These are phyloP conservation scores for Aureobasidium sp. DNA, from an alignment of 2,329 filamentous ascomycete genomes.

Conservation along the genomic window DNA sequence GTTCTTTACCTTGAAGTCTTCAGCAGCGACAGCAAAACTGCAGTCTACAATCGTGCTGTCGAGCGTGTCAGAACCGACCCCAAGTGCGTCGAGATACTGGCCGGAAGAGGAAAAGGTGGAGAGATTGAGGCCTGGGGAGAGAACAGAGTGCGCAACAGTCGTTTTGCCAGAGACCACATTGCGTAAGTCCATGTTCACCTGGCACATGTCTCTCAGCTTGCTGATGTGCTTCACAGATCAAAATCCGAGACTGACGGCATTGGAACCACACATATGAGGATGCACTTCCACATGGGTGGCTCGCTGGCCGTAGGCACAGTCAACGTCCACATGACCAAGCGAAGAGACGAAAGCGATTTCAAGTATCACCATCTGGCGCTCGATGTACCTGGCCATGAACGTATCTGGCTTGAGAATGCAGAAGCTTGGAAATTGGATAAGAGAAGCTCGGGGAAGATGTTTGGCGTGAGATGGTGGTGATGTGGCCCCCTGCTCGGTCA, in stretches of 20 bases:
- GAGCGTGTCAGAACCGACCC: conserved; percentile 67
- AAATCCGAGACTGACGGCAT: conserved; percentile 61
- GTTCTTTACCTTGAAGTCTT: conserved; percentile 78
- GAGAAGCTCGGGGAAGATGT: conserved; percentile 41
- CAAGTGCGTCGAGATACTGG: conserved; percentile 65
- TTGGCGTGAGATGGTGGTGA: conserved; percentile 54
- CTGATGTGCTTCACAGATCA: conserved; percentile 43
- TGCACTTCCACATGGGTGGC: conserved; percentile 84
- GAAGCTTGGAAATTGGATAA: conserved; percentile 42
- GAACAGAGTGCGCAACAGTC: conserved; percentile 58
- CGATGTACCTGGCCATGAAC: conserved; percentile 62
- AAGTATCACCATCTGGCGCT: conserved; percentile 75
- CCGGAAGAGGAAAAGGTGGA: conserved; percentile 40
- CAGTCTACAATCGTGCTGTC: conserved; percentile 82
- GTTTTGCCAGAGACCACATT: conserved; percentile 64
- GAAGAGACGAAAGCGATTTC: conserved; percentile 57
- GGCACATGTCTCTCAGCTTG: no score
- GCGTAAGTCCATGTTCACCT: conserved; percentile 30
- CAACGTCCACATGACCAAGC: conserved; percentile 69
- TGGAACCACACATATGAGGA: conserved; percentile 72
- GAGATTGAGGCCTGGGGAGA: conserved; percentile 79
- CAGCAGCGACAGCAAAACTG: conserved; percentile 73
- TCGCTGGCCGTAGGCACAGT: conserved; percentile 67
- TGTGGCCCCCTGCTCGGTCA: neutral
- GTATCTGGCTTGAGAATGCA: conserved; percentile 60